Conservation (phyloP, 495 filamentous ascomycete species). For the Aspergillus affinis region DNA sequence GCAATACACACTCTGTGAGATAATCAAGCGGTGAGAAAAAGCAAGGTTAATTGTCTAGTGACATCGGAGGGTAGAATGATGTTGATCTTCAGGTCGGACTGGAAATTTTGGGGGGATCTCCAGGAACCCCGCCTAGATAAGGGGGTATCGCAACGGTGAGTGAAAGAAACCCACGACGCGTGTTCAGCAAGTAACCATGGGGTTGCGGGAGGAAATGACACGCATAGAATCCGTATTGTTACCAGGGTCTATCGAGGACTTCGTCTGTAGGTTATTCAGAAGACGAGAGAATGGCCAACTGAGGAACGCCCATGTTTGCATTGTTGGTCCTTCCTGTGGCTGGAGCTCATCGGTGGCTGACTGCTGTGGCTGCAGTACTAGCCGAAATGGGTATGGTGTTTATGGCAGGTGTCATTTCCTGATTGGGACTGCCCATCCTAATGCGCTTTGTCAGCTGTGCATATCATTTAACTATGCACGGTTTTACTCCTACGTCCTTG, state of each 20-base stretch:
- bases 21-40: not conserved
- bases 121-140: not conserved
- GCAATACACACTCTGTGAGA: not conserved
- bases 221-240: not conserved
- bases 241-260: not conserved
- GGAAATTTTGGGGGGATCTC: not conserved
- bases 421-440: no score
- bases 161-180: not conserved
- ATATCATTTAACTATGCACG: not conserved
- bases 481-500: not conserved
- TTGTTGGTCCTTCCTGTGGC: not conserved
- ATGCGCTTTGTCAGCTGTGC: not conserved
- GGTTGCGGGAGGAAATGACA: not conserved
- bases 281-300: not conserved
- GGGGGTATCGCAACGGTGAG: not conserved
- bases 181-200: not conserved
- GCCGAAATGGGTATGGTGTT: no score
- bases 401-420: no score
- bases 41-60: not conserved
- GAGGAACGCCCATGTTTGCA: not conserved
- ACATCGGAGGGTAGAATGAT: constrained; percentile 1
- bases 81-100: not conserved
- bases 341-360: not conserved
- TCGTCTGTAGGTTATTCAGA: no score
- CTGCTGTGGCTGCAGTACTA: not conserved